Conservation (phyloP, 495 filamentous ascomycete genomes). For the Hypomontagnella monticulosa region DNA sequence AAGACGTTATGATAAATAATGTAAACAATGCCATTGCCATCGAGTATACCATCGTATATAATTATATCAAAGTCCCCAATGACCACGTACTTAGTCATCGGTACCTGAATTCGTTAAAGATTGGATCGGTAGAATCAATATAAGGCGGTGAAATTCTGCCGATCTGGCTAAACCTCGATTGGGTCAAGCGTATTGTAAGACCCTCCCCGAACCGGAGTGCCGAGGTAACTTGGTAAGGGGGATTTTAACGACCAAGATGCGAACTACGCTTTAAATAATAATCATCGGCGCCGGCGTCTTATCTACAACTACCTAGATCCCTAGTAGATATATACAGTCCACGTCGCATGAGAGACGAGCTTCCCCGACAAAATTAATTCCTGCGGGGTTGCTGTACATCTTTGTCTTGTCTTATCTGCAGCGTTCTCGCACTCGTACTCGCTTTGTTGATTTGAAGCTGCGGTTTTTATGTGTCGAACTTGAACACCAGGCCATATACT, state of each 20-base stretch:
- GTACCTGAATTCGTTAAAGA: neutral
- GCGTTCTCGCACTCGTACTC: neutral
- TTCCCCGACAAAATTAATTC: conserved; percentile 3
- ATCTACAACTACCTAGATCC: neutral
- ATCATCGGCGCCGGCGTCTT: conserved; percentile 12
- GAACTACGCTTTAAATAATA: conserved; percentile 10
- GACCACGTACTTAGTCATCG: no score
- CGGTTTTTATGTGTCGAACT: no score
- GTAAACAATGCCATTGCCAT: neutral
- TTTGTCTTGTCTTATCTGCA: neutral
- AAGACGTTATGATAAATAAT: conserved; percentile 13
- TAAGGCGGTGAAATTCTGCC: conserved; percentile 25
- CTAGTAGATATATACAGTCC: neutral
- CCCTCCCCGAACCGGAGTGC: conserved; percentile 36
- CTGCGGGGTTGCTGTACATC: conserved; percentile 1
- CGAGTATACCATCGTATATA: neutral
- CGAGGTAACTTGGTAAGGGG: conserved; percentile 29
- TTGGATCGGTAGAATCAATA: conserved; percentile 8
- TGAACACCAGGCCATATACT: no score
- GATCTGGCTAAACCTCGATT: conserved; percentile 25
- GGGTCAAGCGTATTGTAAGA: conserved; percentile 7
- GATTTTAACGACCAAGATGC: conserved; percentile 1
- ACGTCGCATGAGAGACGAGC: conserved; percentile 10
- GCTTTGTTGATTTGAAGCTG: no score
- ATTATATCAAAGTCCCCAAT: no score